Evolutionary conservation across 1,284 basidiomycete genomes (phyloP).

Genomic region (Boletus sp.): DNA sequence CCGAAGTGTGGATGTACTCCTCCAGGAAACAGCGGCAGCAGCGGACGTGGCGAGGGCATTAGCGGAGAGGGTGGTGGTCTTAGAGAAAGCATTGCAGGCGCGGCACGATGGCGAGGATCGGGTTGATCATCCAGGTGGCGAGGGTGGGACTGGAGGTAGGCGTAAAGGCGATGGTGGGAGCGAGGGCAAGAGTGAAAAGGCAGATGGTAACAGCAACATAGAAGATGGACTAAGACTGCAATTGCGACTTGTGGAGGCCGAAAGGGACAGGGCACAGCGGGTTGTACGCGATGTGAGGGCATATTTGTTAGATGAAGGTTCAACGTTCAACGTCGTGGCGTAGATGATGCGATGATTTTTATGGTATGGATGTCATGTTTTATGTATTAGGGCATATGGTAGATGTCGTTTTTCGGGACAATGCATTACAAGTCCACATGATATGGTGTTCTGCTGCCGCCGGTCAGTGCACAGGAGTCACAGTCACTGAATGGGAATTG

Average conservation of each 20-base stretch:
- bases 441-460: too few species aligned
- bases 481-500: too few species aligned
- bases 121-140: not conserved
- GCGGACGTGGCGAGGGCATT: constrained; percentile 22
- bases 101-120: not conserved
- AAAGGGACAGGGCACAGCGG: constrained; percentile 27
- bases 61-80: constrained; percentile 29
- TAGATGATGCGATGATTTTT: not conserved
- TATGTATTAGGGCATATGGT: not conserved
- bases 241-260: constrained; percentile 24
- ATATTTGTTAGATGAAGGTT: constrained; percentile 24
- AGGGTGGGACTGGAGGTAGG: not conserved
- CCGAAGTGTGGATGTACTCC: constrained; percentile 16
- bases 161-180: not conserved
- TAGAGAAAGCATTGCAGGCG: constrained; percentile 27
- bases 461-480: too few species aligned
- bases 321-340: not conserved
- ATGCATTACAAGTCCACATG: too few species aligned
- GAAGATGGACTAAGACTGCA: constrained; percentile 20
- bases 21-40: constrained; percentile 23
- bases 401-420: not conserved
- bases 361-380: not conserved
- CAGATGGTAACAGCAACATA: not conserved
- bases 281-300: constrained; percentile 25
- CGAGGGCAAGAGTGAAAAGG: not conserved